These are phyloP conservation scores for Paramyrothecium sp. DNA, from an alignment of 2,329 filamentous ascomycete species.

Conservation along the genomic window DNA sequence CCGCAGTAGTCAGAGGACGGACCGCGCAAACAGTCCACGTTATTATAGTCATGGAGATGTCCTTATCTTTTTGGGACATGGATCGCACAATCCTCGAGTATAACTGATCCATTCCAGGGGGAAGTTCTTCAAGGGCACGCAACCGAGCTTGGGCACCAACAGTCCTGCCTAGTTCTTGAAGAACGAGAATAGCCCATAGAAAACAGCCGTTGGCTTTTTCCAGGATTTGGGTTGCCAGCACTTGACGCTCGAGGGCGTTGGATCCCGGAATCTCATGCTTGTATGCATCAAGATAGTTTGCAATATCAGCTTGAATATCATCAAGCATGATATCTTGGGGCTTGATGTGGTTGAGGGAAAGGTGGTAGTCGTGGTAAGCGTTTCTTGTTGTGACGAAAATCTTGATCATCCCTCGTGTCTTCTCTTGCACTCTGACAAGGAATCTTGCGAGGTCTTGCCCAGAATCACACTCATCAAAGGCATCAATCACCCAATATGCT, in stretches of 20 bases:
- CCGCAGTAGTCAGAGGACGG: neutral
- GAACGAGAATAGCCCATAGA: neutral
- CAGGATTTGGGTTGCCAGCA: neutral
- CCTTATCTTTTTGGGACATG: neutral
- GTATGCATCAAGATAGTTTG: slow-evolving; percentile 1
- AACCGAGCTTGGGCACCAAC: neutral
- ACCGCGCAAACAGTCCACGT: neutral
- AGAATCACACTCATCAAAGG: neutral
- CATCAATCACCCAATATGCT: neutral
- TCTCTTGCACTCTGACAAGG: neutral
- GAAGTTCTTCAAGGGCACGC: neutral
- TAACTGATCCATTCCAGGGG: neutral
- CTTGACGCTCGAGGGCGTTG: neutral
- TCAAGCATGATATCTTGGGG: neutral
- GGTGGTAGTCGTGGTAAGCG: neutral
- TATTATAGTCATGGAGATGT: neutral
- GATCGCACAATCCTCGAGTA: slow-evolving; percentile 1
- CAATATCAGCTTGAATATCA: neutral
- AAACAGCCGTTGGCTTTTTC: neutral
- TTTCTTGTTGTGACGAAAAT: neutral
- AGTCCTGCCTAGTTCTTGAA: neutral
- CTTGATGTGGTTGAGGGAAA: neutral
- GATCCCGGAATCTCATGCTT: slow-evolving; percentile 1
- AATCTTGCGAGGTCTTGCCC: neutral
- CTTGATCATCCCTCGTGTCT: neutral